Base-by-base conservation (phyloP, 2,329 filamentous ascomycete genomes). In the Fusarium penzigii region DNA sequence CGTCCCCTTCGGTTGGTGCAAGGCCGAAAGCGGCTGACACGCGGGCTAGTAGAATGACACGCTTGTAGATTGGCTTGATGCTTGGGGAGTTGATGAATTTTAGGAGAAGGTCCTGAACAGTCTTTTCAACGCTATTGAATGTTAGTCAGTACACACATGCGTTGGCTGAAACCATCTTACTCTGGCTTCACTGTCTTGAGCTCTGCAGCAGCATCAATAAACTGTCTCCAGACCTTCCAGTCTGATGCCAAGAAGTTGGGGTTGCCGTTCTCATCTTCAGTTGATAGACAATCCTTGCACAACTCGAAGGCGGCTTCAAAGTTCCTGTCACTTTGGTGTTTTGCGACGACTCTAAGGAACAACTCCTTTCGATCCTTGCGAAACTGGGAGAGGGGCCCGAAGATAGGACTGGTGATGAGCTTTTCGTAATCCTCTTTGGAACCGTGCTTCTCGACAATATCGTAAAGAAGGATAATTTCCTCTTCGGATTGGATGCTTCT, bases 381-480 rank as follows among this genome's bases (percentile, higher is more conserved):
- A 42, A 82, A 75, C 56, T 80, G 77, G 17, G 64, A 62, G 3
- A 76, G 59, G 0, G 77, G 78, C 1, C 73, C 73, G 9, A 79
- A 71, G 0, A 71, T 57, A 0, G 72, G 66, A 41, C 75, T 75
- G 3, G 62, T 51, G 0, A 76, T 61, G 8, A 75, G 66, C 38
- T 73, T 73, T 2, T 72, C 54, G 51, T 73, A 75, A 41, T 79
- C 77, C 0, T 71, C 72, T 1, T 66, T 61, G 1, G 70, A 70
- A 1, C 75, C 78, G 10, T 79, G 75, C 5, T 69, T 70, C 29
- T 74, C 70, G 1, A 79, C 63, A 17, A 82, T 71, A 1, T 75
- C 71, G 54, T 80, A 82, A 16, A 79, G 72, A 2, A 82, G 70
- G 1, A 78, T 68, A 3, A 79, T 72, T 54, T 82, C 79, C 51